Conservation (phyloP, 2,329 filamentous ascomycete genomes). For the Clonostachys sp. region DNA sequence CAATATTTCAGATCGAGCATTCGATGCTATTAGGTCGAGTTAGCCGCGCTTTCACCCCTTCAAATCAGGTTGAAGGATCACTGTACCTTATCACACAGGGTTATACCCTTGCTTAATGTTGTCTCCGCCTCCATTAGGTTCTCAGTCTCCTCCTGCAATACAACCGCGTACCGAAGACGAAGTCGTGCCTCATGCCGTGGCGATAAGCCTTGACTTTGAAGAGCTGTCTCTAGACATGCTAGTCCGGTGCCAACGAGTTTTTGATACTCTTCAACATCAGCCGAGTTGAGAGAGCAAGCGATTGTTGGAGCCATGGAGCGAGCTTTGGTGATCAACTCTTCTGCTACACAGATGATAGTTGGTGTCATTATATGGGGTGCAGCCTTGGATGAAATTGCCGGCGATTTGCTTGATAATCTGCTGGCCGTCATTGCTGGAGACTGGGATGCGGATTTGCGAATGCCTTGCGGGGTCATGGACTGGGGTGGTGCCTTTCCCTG, state of each 20-base stretch:
- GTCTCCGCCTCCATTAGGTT: slow-evolving; percentile 72
- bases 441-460: slow-evolving; percentile 30
- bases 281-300: slow-evolving; percentile 26
- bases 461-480: slow-evolving; percentile 14
- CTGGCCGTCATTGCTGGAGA: slow-evolving; percentile 33
- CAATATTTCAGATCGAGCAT: slow-evolving; percentile 66
- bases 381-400: slow-evolving; percentile 31
- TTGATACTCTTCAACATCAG: slow-evolving; percentile 61
- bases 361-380: slow-evolving; percentile 46
- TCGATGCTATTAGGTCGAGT: slow-evolving; percentile 20
- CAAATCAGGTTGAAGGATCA: slow-evolving; percentile 1
- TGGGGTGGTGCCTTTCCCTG: too few species aligned
- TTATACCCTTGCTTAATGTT: slow-evolving; percentile 65
- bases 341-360: slow-evolving; percentile 65
- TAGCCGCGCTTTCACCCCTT: not conserved
- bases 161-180: slow-evolving; percentile 64
- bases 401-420: slow-evolving; percentile 34
- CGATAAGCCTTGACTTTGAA: slow-evolving; percentile 55
- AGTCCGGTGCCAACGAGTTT: slow-evolving; percentile 68
- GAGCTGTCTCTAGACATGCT: slow-evolving; percentile 65
- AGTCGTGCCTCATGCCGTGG: slow-evolving; percentile 67
- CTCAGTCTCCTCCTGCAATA: slow-evolving; percentile 72
- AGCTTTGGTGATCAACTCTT: slow-evolving; percentile 70
- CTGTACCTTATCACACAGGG: slow-evolving; percentile 59
- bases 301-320: slow-evolving; percentile 46